Evolutionary conservation across 345 rosid genomes (phyloP).

Genomic region (Gossypium stocksii): DNA sequence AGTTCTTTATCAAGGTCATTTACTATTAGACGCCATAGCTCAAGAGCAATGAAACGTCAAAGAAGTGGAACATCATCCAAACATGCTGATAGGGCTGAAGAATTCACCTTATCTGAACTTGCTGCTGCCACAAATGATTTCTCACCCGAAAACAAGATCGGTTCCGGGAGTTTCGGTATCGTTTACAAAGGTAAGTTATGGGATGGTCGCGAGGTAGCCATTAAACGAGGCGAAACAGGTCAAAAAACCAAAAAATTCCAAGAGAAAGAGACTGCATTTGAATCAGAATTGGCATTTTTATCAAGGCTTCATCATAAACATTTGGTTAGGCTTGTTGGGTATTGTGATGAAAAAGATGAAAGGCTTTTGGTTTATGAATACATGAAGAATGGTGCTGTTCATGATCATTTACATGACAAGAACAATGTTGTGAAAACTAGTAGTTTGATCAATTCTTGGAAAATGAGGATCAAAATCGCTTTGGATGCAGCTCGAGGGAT

Average conservation of each 20-base stretch:
- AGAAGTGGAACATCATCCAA: constrained; percentile 92
- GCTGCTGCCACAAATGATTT: constrained; percentile 72
- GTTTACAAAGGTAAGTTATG: constrained; percentile 70
- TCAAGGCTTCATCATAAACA: constrained; percentile 93
- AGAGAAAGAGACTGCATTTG: constrained; percentile 92
- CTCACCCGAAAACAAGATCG: constrained; percentile 74
- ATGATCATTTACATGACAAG: constrained; percentile 68
- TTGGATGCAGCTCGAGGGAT: constrained; percentile 87
- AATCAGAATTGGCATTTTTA: constrained; percentile 74
- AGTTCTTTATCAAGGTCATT: constrained; percentile 62
- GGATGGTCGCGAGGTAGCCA: constrained; percentile 88
- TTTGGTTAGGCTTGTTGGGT: constrained; percentile 83
- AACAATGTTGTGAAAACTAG: constrained; percentile 57
- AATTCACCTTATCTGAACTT: constrained; percentile 59
- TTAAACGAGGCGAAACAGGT: constrained; percentile 78
- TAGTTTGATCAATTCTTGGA: constrained; percentile 77
- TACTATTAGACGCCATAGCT: constrained; percentile 71
- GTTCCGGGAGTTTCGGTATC: constrained; percentile 84
- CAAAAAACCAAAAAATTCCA: constrained; percentile 65
- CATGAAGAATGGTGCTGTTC: constrained; percentile 87
- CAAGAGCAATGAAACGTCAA: constrained; percentile 75
- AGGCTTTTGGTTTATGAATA: constrained; percentile 74
- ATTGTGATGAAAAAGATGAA: constrained; percentile 81
- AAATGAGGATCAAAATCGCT: constrained; percentile 74
- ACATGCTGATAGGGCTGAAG: constrained; percentile 74